phyloP scores from a whole-genome alignment of 805 yeast genomes.

The Cyberlindnera samutprakarnensis region DNA sequence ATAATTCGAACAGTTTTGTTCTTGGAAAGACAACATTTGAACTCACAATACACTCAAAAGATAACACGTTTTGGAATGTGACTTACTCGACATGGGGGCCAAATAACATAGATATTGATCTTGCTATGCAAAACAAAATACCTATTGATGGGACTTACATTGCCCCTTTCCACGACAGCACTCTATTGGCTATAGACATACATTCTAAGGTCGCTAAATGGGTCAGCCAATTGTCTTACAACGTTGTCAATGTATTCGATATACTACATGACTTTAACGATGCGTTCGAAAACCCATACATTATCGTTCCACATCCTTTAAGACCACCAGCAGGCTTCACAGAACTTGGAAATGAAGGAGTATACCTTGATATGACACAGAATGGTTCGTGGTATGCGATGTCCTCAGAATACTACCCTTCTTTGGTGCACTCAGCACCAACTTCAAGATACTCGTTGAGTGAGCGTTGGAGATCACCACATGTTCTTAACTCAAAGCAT shows the following conservation, averaged over 20 bases:
- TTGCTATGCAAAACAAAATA: slow-evolving; percentile 39
- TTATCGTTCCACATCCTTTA: slow-evolving; percentile 66
- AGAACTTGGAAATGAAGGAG: slow-evolving; percentile 31
- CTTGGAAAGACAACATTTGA: slow-evolving; percentile 71
- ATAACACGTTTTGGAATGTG: slow-evolving; percentile 73
- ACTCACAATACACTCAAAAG: slow-evolving; percentile 66
- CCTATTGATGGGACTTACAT: slow-evolving; percentile 71
- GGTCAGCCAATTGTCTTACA: slow-evolving; percentile 66
- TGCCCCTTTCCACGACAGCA: slow-evolving; percentile 76
- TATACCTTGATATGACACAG: slow-evolving; percentile 59
- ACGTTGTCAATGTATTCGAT: slow-evolving; percentile 76
- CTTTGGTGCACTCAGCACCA: slow-evolving; percentile 76
- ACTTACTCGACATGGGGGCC: slow-evolving; percentile 90
- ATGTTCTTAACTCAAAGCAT: slow-evolving; percentile 29
- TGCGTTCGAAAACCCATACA: slow-evolving; percentile 25
- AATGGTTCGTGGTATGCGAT: slow-evolving; percentile 79
- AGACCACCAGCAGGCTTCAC: slow-evolving; percentile 21
- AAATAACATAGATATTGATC: slow-evolving; percentile 61
- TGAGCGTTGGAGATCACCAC: slow-evolving; percentile 35
- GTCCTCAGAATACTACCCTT: slow-evolving; percentile 71
- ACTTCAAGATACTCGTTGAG: slow-evolving; percentile 46
- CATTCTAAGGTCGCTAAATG: slow-evolving; percentile 68
- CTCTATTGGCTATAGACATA: slow-evolving; percentile 68
- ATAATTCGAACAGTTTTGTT: slow-evolving; percentile 35
- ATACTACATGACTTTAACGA: slow-evolving; percentile 33